These are phyloP conservation scores for Phytophthora cactorum DNA, from an alignment of 352 stramenopile genomes.

Conservation along the genomic window DNA sequence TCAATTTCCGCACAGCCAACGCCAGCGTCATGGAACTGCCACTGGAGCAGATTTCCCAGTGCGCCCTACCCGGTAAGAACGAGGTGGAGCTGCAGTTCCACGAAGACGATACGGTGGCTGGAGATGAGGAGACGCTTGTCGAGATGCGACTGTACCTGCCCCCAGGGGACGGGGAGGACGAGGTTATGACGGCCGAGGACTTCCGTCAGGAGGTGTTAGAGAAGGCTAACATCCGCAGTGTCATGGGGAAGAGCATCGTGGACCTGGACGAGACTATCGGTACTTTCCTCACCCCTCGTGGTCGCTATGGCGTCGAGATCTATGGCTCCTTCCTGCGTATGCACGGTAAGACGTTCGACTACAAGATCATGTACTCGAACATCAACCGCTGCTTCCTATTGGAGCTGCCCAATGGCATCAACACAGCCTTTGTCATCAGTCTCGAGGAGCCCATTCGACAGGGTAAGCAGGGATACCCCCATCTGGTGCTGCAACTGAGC, in stretches of 20 bases:
- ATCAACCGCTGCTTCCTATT: conserved; percentile 99
- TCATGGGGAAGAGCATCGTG: conserved; percentile 97
- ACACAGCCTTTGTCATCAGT: conserved; percentile 99
- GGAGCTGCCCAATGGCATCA: conserved; percentile 96
- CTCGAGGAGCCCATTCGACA: conserved; percentile 99
- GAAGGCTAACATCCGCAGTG: conserved; percentile 88
- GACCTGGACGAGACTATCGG: conserved; percentile 97
- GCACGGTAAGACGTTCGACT: conserved; percentile 98
- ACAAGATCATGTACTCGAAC: conserved; percentile 99
- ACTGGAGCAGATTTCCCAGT: conserved; percentile 82
- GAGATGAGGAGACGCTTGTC: conserved; percentile 93
- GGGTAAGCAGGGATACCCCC: conserved; percentile 98
- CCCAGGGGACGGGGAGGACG: conserved; percentile 53
- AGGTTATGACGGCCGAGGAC: conserved; percentile 66
- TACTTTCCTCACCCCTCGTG: conserved; percentile 98
- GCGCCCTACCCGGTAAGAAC: conserved; percentile 96
- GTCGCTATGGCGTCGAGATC: conserved; percentile 98
- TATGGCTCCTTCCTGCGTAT: conserved; percentile 98
- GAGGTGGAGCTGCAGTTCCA: conserved; percentile 99
- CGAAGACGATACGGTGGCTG: conserved; percentile 97
- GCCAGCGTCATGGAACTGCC: conserved; percentile 80
- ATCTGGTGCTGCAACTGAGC: conserved; percentile 97
- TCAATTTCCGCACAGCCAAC: conserved; percentile 79
- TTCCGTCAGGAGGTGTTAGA: conserved; percentile 89
- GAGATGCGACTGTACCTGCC: conserved; percentile 98